phyloP scores from a whole-genome alignment of 2,329 filamentous ascomycete species.

The Albophoma yamanashiensis region DNA sequence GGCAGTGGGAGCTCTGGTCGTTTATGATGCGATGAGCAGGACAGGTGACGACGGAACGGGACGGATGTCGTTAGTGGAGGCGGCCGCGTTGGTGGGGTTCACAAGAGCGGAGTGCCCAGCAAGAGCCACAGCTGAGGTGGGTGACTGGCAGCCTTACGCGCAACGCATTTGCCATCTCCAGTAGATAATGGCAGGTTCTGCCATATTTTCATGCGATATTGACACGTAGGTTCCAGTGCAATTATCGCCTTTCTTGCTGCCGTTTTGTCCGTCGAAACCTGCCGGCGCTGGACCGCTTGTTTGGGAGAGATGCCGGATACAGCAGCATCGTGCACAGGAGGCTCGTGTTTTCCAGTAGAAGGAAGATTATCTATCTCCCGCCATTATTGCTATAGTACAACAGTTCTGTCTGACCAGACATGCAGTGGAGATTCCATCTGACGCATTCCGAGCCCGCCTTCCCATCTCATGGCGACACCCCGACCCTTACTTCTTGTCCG shows the following conservation, averaged over 20 bases:
- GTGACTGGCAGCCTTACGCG: neutral
- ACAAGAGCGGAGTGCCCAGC: neutral
- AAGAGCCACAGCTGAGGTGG: neutral
- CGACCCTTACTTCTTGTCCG: slow-evolving; percentile 30
- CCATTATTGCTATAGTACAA: slow-evolving; percentile 17
- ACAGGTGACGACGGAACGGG: neutral
- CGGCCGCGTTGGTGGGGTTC: neutral
- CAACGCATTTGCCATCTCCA: neutral
- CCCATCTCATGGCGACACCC: slow-evolving; percentile 3
- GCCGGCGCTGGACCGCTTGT: neutral
- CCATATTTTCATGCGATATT: neutral
- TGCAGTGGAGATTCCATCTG: slow-evolving; percentile 36
- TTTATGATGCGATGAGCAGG: neutral
- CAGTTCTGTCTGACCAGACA: slow-evolving; percentile 13
- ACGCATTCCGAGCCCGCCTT: slow-evolving; percentile 2
- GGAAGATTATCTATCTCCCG: slow-evolving; percentile 1
- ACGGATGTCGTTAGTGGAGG: neutral
- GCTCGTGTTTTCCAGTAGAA: neutral
- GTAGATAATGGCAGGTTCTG: neutral
- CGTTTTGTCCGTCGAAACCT: neutral
- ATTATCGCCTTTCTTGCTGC: neutral
- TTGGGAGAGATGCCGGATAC: neutral
- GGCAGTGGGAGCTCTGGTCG: neutral
- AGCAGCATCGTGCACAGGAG: neutral
- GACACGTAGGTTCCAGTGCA: neutral